Base-by-base conservation (phyloP, 108 stramenopile species). In the Discostella stelligeroides region DNA sequence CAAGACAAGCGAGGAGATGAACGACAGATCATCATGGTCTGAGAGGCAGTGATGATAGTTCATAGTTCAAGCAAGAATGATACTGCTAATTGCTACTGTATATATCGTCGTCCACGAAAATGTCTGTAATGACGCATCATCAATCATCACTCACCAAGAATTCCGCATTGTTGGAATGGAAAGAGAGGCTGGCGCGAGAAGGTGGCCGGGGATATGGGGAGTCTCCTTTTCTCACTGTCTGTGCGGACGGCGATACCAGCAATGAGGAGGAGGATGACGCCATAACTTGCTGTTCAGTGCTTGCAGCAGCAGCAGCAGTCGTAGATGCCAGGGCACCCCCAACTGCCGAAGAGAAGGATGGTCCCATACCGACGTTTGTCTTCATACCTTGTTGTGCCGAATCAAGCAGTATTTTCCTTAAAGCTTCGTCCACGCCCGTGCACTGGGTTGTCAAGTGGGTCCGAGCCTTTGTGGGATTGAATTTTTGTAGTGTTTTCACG, bases 401-500 rank as follows among this genome's bases (percentile, higher is more conserved):
- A 23, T 53, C 23, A 15, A 39, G 65, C 10, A 66, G 51, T 13
- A 29, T n/a, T 13, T 40, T 34, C 40, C 37, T 50, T 50, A 66
- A 21, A 9, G 38, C 48, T 2, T 66, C 65, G 37, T 51, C 24
- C 50, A 53, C 51, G 18, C 65, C 65, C 5, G 17, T 8, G 34
- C 65, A 66, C 7, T 40, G 23, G 10, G 28, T 38, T 13, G 39
- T 66, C 2, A 66, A 39, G 39, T 66, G 65, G 9, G 1, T 14
- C 51, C 65, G 23, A 0, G 65, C 48, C 37, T 66, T 66, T 34
- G 65, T 66, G 38, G 65, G 50, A 17, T 66, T 66, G 50, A 66
- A 66, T 40, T 66, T 66, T 18, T 38, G n/a, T 5, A 38, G 30
- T 12, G 51, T 39, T 12, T 53, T 66, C 10, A n/a, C 17, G 21